These are phyloP conservation scores for Hamigera avellanea DNA, from an alignment of 495 filamentous ascomycete genomes.

Conservation along the genomic window DNA sequence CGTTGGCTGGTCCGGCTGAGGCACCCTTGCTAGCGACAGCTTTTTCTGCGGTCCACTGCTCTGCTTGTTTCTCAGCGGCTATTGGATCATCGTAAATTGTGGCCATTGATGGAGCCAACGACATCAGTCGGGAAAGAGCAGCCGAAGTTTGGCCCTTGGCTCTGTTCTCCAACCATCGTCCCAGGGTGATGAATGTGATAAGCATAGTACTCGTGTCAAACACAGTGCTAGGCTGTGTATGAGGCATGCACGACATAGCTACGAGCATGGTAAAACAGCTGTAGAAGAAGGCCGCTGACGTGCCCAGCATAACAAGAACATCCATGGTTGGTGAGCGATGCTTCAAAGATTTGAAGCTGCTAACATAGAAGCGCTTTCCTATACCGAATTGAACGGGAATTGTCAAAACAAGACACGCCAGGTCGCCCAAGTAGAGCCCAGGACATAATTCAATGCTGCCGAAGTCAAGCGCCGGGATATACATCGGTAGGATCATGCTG, in stretches of 20 bases:
- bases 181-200: constrained; percentile 89
- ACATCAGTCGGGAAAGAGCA: constrained; percentile 92
- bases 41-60: constrained; percentile 50
- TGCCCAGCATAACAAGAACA: constrained; percentile 86
- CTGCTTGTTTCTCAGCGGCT: constrained; percentile 79
- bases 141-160: constrained; percentile 96
- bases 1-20: constrained; percentile 32
- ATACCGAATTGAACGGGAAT: constrained; percentile 95
- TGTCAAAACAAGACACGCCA: constrained; percentile 72
- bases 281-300: constrained; percentile 97
- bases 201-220: constrained; percentile 99
- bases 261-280: constrained; percentile 82
- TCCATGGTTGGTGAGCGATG: constrained; percentile 96
- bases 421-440: constrained; percentile 78
- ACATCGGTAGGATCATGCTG: constrained; percentile 85
- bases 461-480: constrained; percentile 58
- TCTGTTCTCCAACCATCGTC: constrained; percentile 85
- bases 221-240: constrained; percentile 69
- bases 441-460: constrained; percentile 51
- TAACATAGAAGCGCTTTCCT: constrained; percentile 82
- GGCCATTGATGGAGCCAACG: constrained; percentile 87
- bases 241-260: constrained; percentile 55
- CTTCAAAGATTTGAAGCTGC: constrained; percentile 80
- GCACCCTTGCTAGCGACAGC: constrained; percentile 18
- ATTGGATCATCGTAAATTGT: constrained; percentile 97